Conservation (phyloP, 176 grass and related monocot species). For the Triticum timopheevii region DNA sequence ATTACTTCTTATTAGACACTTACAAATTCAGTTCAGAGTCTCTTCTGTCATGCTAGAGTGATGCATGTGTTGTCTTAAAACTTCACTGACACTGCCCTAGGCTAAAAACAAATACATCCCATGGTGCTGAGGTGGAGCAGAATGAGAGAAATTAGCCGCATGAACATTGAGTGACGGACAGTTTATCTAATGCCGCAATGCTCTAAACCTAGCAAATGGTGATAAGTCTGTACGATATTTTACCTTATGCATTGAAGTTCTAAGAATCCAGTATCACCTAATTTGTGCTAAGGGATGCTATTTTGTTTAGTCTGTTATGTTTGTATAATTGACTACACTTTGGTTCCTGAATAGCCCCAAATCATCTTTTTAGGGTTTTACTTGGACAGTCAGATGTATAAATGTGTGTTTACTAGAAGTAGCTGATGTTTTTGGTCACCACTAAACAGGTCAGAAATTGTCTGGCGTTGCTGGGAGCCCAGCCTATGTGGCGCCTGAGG, state of each 20-base stretch:
- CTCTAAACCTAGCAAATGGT: not conserved
- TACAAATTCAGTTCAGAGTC: not conserved
- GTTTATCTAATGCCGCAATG: not conserved
- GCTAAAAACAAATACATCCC: not conserved
- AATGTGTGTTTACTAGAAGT: conserved; percentile 3
- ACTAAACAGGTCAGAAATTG: conserved; percentile 77
- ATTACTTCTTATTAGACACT: not conserved
- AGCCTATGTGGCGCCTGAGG: conserved; percentile 95
- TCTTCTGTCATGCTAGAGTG: not conserved
- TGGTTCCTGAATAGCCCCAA: not conserved
- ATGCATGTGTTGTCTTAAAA: not conserved
- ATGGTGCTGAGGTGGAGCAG: not conserved
- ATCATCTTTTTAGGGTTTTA: not conserved
- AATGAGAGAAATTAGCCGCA: not conserved
- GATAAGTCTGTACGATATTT: not conserved
- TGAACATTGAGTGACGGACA: not conserved
- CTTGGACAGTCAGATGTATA: not conserved
- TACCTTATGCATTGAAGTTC: not conserved
- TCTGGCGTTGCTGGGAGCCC: conserved; percentile 88
- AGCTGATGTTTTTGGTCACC: conserved; percentile 22
- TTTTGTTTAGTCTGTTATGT: not conserved
- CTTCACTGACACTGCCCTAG: not conserved
- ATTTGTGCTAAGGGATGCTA: not conserved
- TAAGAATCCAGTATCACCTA: not conserved
- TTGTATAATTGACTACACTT: not conserved